phyloP scores from a whole-genome alignment of 2,329 filamentous ascomycete genomes.

The Lasiodiplodia sp. region DNA sequence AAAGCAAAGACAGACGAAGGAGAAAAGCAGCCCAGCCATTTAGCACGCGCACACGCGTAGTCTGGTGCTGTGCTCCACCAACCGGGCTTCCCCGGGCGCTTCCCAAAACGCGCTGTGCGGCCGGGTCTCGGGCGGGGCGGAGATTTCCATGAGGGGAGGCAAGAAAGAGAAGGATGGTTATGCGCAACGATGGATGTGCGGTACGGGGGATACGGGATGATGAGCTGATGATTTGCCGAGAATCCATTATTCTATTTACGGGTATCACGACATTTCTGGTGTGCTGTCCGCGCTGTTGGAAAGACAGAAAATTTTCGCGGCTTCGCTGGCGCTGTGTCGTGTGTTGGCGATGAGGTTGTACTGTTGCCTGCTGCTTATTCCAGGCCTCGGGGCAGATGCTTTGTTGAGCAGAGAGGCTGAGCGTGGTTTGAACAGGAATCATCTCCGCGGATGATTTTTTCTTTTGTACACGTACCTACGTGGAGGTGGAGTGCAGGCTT shows the following conservation, averaged over 20 bases:
- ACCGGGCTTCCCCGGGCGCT: constrained; percentile 21
- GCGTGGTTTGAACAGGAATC: not conserved
- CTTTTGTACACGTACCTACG: not conserved
- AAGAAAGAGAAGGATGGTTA: not conserved
- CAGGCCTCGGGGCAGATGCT: not conserved
- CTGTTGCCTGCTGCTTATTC: not conserved
- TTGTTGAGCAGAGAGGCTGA: not conserved
- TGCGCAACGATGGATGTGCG: not conserved
- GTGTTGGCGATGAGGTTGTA: not conserved
- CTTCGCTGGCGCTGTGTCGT: not conserved
- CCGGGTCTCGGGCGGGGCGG: not conserved
- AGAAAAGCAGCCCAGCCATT: not conserved
- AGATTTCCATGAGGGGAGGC: not conserved
- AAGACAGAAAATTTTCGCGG: not conserved
- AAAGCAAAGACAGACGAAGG: not conserved
- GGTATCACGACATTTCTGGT: not conserved
- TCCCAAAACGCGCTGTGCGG: constrained; percentile 12
- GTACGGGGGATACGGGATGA: not conserved
- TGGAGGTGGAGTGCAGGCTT: constrained; percentile 12
- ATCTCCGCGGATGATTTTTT: not conserved
- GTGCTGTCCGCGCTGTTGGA: not conserved
- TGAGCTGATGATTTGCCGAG: not conserved
- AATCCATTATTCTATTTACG: not conserved
- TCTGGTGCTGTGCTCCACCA: not conserved
- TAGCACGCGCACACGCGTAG: not conserved